Base-by-base conservation (phyloP, 73 alveolate genomes). In the Stentor coeruleus region DNA sequence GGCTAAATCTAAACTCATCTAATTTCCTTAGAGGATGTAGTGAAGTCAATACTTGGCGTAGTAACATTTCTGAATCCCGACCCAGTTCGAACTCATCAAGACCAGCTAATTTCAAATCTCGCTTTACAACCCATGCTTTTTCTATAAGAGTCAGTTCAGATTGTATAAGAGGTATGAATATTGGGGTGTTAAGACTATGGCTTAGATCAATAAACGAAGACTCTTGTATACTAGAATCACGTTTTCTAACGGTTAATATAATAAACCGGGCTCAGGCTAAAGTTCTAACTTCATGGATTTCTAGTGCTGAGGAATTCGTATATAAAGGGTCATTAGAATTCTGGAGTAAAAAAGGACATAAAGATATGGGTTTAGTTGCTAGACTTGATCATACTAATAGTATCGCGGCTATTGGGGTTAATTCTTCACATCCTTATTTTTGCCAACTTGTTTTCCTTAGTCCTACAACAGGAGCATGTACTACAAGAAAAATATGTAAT, bases 401-500 rank as follows among this genome's bases (percentile, higher is more conserved):
- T 26, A 11, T 66, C 1, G 79, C 39, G 11, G 79, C 79, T 1
- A 66, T 66, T 66, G 79, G 40, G 37, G 79, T 66, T 1, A 66
- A 66, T 40, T 66, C 79, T 20, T 66, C 79, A 2, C 79, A 66
- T 66, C 79, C 79, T 66, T 66, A 20, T 33, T 66, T 66, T 40
- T 66, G 79, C 79, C 79, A 66, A 33, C 33, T 66, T 14, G 1
- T 66, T 1, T 66, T 66, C 33, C 11, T 66, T 37, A 66, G 33
- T 40, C 79, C 79, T 14, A 31, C 39, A 11, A 66, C 79, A 1
- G 79, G 79, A 14, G 33, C 33, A 33, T 20, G 40, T 1, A 20
- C 79, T 37, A 66, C 79, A 2, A 20, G 79, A 26, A 66, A 66
- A 33, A 20, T 66, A 33, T 66, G 79, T 31, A 66, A 66, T 66